phyloP scores from a whole-genome alignment of 768 basidiomycete species.

The Phallus indusiatus region DNA sequence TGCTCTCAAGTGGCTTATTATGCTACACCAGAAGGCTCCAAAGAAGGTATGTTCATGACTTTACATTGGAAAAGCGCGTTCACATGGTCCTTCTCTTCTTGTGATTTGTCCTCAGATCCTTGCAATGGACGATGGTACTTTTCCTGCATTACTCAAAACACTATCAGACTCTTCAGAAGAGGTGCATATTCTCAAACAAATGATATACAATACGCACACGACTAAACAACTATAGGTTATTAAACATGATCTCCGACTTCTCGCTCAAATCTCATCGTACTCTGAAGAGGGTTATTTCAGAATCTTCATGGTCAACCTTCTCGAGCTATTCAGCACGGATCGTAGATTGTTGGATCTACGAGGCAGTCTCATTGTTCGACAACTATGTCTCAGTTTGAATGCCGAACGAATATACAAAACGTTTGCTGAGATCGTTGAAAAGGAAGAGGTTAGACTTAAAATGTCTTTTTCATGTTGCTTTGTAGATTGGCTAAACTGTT shows the following conservation, averaged over 20 bases:
- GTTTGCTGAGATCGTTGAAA: slow-evolving; percentile 95
- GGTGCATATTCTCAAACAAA: slow-evolving; percentile 30
- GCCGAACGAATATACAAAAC: slow-evolving; percentile 93
- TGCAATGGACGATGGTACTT: slow-evolving; percentile 93
- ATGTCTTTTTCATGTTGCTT: neutral
- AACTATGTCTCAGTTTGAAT: slow-evolving; percentile 88
- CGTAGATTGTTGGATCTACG: slow-evolving; percentile 79
- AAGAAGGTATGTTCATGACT: slow-evolving; percentile 54
- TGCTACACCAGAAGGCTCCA: slow-evolving; percentile 97
- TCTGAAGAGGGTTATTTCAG: slow-evolving; percentile 96
- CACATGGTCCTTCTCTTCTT: neutral
- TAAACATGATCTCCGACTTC: slow-evolving; percentile 88
- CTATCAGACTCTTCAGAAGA: slow-evolving; percentile 95
- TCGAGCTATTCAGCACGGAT: slow-evolving; percentile 94
- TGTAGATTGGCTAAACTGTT: neutral
- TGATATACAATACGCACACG: neutral
- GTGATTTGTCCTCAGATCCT: slow-evolving; percentile 51
- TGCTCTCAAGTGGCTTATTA: slow-evolving; percentile 94
- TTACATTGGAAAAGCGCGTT: slow-evolving; percentile 7
- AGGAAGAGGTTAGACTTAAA: slow-evolving; percentile 78
- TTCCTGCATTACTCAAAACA: slow-evolving; percentile 90
- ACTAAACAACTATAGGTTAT: slow-evolving; percentile 52
- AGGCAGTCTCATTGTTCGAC: slow-evolving; percentile 92
- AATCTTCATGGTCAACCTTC: slow-evolving; percentile 87
- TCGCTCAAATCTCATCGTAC: slow-evolving; percentile 93